Evolutionary conservation across 2,329 filamentous ascomycete genomes (phyloP).

Genomic region (Xylaria sp.): DNA sequence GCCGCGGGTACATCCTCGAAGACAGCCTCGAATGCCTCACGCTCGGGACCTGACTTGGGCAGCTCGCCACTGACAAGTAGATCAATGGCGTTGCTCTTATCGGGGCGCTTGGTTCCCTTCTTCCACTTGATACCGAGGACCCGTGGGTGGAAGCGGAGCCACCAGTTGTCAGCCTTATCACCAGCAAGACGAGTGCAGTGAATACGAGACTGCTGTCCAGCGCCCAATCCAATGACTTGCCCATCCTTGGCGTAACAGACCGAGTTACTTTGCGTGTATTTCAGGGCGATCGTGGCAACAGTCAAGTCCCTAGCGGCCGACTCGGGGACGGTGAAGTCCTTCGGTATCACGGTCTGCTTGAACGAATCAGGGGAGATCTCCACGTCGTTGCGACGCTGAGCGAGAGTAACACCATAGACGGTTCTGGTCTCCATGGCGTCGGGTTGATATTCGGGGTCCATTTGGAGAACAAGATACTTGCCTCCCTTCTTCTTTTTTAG

Average conservation of each 20-base stretch:
- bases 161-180: constrained; percentile 99
- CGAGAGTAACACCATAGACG: constrained; percentile 88
- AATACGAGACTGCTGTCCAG: constrained; percentile 96
- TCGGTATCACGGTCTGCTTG: constrained; percentile 85
- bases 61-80: constrained; percentile 92
- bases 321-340: constrained; percentile 81
- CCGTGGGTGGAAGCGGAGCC: constrained; percentile 96
- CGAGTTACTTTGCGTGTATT: constrained; percentile 99
- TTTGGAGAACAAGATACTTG: constrained; percentile 95
- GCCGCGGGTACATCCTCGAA: constrained; percentile 89
- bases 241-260: constrained; percentile 97
- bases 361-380: constrained; percentile 88
- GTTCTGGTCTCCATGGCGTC: constrained; percentile 84
- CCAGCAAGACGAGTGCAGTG: constrained; percentile 98
- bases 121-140: constrained; percentile 94
- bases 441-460: constrained; percentile 88
- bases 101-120: constrained; percentile 94
- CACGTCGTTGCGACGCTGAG: constrained; percentile 93
- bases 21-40: constrained; percentile 84
- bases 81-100: constrained; percentile 99
- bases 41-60: constrained; percentile 84
- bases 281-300: constrained; percentile 95
- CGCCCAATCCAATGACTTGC: constrained; percentile 92
- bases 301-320: constrained; percentile 88
- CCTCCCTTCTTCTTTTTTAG: constrained; percentile 98